Base-by-base conservation (phyloP, 768 basidiomycete genomes). In the Daedaleopsis nitida region DNA sequence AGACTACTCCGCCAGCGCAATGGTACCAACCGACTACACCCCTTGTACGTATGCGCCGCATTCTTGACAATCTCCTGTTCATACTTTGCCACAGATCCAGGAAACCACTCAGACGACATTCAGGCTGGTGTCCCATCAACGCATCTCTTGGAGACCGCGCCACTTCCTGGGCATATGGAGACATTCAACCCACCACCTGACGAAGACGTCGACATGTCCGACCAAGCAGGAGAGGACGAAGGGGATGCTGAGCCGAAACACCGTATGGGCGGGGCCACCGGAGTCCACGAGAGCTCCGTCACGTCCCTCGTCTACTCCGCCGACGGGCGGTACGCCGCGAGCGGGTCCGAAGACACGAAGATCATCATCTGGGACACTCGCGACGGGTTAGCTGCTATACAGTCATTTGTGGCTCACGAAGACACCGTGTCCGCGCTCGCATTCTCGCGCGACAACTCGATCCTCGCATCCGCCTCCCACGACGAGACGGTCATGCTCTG, bases 281-380 rank as follows among this genome's bases (percentile, higher is more conserved):
- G 27, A 12, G 27, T 8, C 14, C 60, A 58, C 55, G 44, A 50
- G 34, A 51, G 60, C 24, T 58, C 38, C 8, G 60, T 63, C 49
- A 78, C 75, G 3, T 72, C 72, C 37, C 76, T 80, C 55, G 68
- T 70, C 61, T 75, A 78, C 61, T 78, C 77, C 9, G 77, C 78
- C 27, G 76, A 80, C 62, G 65, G 65, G 21, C 19, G 34, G 17
- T 24, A 57, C 38, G 57, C 61, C 27, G 64, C 58, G 1, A 53
- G 58, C 6, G 61, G 65, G 14, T 65, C 65, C 23, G 58, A 54
- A 11, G 66, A 66, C 57, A 27, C n/a, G 1, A 63, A 52, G 2
- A 50, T 66, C 24, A 44, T 60, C 45, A 37, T 64, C 34, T 66
- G 66, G 66, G 49, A 59, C 35, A 32, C 50, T 13, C 21, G 32